Evolutionary conservation across 495 filamentous ascomycete species (phyloP).

Genomic region (Daldinia childiae): DNA sequence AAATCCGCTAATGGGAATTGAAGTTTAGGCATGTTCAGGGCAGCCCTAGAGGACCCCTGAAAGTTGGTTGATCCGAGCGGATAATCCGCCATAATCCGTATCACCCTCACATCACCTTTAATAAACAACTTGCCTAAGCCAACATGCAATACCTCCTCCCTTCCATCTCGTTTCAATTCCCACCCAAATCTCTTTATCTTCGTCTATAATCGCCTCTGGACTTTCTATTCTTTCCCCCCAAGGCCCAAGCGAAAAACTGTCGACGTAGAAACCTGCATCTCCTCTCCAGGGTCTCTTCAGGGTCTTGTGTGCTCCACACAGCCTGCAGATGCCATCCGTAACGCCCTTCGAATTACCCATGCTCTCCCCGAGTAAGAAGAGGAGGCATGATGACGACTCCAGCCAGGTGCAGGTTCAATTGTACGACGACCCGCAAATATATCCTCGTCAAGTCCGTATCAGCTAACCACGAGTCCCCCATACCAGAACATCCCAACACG

Average conservation of each 20-base stretch:
- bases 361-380: slow-evolving; percentile 50
- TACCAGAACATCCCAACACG: slow-evolving; percentile 32
- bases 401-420: slow-evolving; percentile 44
- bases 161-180: slow-evolving; percentile 10
- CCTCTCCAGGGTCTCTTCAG: no score
- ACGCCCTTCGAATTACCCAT: slow-evolving; percentile 26
- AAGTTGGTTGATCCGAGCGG: slow-evolving; percentile 10
- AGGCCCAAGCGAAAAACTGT: background rate
- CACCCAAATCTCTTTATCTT: slow-evolving; percentile 2
- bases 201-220: background rate
- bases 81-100: slow-evolving; percentile 32
- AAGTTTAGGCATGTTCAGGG: background rate
- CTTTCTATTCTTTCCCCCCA: background rate
- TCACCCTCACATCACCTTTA: slow-evolving; percentile 28
- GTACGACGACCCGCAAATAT: slow-evolving; percentile 41
- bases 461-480: slow-evolving; percentile 26
- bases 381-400: slow-evolving; percentile 52
- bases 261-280: slow-evolving; percentile 9
- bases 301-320: background rate
- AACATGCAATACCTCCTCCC: slow-evolving; percentile 13
- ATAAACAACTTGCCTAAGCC: slow-evolving; percentile 24
- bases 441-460: slow-evolving; percentile 18
- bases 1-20: background rate
- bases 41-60: slow-evolving; percentile 5
- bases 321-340: slow-evolving; percentile 41